phyloP scores from a whole-genome alignment of 305 asterid genomes.

The Fraxinus sp. region DNA sequence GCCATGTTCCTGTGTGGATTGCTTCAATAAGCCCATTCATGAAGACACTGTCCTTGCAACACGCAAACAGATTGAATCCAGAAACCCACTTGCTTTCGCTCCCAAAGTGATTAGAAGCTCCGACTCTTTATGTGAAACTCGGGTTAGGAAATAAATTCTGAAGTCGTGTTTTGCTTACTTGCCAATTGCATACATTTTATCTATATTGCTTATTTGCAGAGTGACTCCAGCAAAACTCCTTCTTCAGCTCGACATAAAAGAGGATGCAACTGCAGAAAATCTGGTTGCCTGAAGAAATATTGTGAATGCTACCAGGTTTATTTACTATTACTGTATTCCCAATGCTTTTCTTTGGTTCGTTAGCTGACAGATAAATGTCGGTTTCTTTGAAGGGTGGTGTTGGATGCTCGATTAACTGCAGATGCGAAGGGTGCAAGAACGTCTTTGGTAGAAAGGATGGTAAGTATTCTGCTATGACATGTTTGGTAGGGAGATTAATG shows the following conservation, averaged over 20 bases:
- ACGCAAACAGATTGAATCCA: conserved; percentile 86
- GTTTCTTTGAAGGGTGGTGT: conserved; percentile 69
- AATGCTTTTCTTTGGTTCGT: conserved; percentile 1
- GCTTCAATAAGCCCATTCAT: conserved; percentile 85
- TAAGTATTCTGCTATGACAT: conserved; percentile 29
- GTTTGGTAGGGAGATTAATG: neutral
- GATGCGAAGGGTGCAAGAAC: conserved; percentile 93
- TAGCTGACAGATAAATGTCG: conserved; percentile 28
- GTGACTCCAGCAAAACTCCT: conserved; percentile 75
- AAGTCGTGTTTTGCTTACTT: neutral
- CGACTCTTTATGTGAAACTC: conserved; percentile 45
- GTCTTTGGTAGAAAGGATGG: conserved; percentile 85
- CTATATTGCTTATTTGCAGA: conserved; percentile 41
- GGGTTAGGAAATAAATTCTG: conserved; percentile 36
- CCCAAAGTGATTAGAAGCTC: conserved; percentile 79
- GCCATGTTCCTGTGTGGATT: conserved; percentile 90
- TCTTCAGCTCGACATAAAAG: conserved; percentile 96
- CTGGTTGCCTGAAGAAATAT: conserved; percentile 89
- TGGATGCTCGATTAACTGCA: conserved; percentile 93
- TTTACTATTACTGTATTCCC: neutral
- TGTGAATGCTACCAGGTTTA: conserved; percentile 96
- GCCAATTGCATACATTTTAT: neutral
- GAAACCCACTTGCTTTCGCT: conserved; percentile 95
- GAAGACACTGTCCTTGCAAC: conserved; percentile 90
- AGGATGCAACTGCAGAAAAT: conserved; percentile 98